phyloP scores from a whole-genome alignment of 2,329 filamentous ascomycete species.

The Penicillium sp. region DNA sequence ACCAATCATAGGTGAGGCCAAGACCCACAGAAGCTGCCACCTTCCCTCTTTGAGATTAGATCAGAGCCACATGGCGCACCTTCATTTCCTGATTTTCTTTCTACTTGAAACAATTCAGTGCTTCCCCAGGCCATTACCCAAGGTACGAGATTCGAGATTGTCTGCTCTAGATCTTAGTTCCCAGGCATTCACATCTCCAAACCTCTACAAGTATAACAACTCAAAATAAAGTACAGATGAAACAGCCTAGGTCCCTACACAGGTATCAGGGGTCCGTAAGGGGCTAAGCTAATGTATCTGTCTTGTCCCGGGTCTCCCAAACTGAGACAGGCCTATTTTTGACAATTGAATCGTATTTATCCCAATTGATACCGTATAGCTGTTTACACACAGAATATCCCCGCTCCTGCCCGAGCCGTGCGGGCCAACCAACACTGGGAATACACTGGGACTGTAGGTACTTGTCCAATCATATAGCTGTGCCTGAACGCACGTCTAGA shows the following conservation, averaged over 20 bases:
- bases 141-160: neutral
- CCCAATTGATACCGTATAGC: neutral
- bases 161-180: neutral
- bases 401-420: slow-evolving; percentile 10
- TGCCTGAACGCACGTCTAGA: slow-evolving; percentile 19
- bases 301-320: neutral
- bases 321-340: neutral
- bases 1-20: neutral
- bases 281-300: neutral
- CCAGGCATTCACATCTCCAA: neutral
- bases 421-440: slow-evolving; percentile 14
- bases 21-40: slow-evolving; percentile 6
- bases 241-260: neutral
- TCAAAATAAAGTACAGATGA: neutral
- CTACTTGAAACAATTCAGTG: neutral
- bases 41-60: slow-evolving; percentile 10
- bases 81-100: slow-evolving; percentile 13
- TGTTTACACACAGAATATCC: neutral
- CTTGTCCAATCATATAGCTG: slow-evolving; percentile 8
- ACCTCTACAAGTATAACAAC: neutral
- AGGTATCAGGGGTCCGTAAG: neutral
- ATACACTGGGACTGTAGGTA: neutral
- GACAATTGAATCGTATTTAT: too few relatives aligned
- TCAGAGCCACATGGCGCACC: slow-evolving; percentile 17
- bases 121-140: neutral